Evolutionary conservation across 2,329 filamentous ascomycete genomes (phyloP).

Genomic region (Claviceps sp.): DNA sequence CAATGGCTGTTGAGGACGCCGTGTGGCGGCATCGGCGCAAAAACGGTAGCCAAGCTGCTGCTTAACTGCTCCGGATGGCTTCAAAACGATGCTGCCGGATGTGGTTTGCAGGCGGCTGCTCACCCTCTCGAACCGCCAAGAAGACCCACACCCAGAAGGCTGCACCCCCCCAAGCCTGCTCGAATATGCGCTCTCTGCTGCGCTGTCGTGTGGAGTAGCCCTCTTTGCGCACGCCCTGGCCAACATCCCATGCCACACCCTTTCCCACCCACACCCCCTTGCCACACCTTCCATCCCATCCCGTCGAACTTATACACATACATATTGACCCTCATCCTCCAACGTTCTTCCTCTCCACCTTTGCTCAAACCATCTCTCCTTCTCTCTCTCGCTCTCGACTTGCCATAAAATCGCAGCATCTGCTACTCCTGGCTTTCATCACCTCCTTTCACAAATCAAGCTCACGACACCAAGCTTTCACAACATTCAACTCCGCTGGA

Average conservation of each 20-base stretch:
- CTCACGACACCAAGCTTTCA: background rate
- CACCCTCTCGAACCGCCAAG: background rate
- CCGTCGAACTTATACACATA: slow-evolving; percentile 5
- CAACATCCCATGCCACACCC: background rate
- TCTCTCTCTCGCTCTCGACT: background rate
- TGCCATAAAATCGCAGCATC: background rate
- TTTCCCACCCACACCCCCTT: background rate
- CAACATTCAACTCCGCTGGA: background rate
- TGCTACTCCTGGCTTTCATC: background rate
- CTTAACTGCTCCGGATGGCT: too few species aligned
- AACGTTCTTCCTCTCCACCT: slow-evolving; percentile 1
- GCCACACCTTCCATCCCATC: background rate
- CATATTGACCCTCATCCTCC: slow-evolving; percentile 12
- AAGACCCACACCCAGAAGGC: background rate
- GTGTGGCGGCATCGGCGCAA: too few species aligned
- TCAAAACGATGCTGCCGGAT: too few species aligned
- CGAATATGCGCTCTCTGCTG: background rate
- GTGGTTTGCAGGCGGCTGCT: background rate
- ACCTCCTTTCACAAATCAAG: background rate
- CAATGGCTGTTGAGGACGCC: too few species aligned
- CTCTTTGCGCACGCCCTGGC: background rate
- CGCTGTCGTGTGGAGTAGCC: background rate
- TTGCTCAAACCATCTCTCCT: slow-evolving; percentile 4
- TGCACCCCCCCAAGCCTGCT: background rate
- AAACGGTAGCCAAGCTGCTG: too few species aligned